Conservation (phyloP, 2,329 filamentous ascomycete species). For the Colletotrichum sp. region DNA sequence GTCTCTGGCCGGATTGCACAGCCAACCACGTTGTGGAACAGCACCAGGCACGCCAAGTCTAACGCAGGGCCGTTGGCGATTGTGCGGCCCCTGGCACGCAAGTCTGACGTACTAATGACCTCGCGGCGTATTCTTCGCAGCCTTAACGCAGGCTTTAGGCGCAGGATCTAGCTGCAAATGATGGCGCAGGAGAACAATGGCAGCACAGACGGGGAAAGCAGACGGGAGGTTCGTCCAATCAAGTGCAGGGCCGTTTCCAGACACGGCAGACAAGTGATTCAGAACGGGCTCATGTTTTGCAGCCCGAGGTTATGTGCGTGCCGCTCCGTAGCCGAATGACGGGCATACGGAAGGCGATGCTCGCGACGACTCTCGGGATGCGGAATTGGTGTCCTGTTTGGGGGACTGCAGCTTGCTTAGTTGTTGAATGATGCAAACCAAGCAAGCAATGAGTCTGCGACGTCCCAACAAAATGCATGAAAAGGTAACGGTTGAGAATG, state of each 20-base stretch:
- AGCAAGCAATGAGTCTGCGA: neutral
- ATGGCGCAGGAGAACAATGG: neutral
- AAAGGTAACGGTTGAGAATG: slow-evolving; percentile 9
- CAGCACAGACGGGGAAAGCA: neutral
- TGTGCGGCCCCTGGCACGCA: neutral
- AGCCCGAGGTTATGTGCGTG: neutral
- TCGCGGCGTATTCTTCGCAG: neutral
- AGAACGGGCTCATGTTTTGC: neutral
- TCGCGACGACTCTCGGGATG: neutral
- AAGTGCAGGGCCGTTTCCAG: neutral
- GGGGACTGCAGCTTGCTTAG: neutral
- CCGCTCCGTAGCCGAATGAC: neutral
- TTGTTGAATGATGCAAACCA: slow-evolving; percentile 8
- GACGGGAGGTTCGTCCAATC: neutral
- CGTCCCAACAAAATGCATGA: slow-evolving; percentile 20
- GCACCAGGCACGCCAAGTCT: neutral
- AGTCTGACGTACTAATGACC: neutral
- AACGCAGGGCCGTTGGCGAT: neutral
- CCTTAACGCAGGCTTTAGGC: neutral
- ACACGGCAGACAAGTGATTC: neutral
- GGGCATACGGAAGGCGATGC: neutral
- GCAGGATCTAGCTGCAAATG: slow-evolving; percentile 1
- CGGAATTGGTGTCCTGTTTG: neutral
- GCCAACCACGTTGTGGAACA: neutral
- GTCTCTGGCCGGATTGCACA: fast-evolving